A percentile compares a stretch with the other conserved stretches of the same genome.
phyloP scores from a whole-genome alignment of 2,329 filamentous ascomycete species.

The Venturia asperata region DNA sequence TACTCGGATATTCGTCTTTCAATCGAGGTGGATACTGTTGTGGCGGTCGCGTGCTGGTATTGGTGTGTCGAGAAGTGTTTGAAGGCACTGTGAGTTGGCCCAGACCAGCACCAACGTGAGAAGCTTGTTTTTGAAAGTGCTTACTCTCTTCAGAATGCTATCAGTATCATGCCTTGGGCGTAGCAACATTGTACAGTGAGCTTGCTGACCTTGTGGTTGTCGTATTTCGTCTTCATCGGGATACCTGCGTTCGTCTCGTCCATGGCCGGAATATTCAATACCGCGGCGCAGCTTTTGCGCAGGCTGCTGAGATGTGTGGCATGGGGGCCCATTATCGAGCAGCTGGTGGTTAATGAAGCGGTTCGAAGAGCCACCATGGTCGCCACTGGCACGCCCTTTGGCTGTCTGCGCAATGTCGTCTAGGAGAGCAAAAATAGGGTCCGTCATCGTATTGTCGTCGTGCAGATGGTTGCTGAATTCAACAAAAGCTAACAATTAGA shows the following conservation, averaged over 20 bases:
- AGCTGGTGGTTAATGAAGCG: background rate
- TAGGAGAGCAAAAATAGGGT: slow-evolving; percentile 17
- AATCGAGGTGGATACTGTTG: background rate
- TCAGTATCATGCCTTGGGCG: background rate
- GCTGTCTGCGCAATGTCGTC: slow-evolving; percentile 16
- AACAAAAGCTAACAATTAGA: background rate
- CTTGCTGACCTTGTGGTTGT: slow-evolving; percentile 1
- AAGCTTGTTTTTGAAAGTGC: background rate
- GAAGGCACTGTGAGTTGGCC: background rate
- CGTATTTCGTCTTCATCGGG: background rate
- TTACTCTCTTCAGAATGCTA: background rate
- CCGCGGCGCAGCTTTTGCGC: background rate
- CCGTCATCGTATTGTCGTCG: background rate
- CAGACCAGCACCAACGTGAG: background rate
- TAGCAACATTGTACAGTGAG: background rate
- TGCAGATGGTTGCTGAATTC: background rate
- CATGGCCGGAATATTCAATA: no score
- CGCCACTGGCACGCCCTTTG: background rate
- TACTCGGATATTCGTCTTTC: background rate
- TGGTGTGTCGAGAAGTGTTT: background rate
- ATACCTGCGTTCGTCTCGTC: background rate
- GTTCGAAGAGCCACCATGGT: background rate
- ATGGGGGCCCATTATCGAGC: background rate
- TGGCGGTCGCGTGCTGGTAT: slow-evolving; percentile 9
- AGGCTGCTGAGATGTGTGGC: background rate